Evolutionary conservation across 2,329 filamentous ascomycete species (phyloP).

Genomic region (Fusarium euwallaceae): DNA sequence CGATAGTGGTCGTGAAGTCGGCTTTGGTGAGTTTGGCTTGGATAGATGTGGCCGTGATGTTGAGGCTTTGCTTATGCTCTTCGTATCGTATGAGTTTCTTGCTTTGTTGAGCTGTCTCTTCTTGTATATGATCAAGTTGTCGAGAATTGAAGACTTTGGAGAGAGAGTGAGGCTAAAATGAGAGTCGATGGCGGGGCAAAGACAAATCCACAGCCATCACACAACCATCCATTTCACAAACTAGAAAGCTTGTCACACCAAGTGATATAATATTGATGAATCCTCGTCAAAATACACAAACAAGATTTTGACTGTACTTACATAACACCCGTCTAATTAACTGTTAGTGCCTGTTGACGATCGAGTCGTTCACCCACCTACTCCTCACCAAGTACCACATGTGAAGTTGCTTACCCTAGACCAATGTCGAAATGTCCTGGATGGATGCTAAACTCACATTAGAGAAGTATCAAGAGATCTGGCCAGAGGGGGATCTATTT

Average conservation of each 20-base stretch:
- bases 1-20: not conserved
- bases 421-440: not conserved
- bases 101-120: not conserved
- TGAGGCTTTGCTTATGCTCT: no score
- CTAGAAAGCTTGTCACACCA: not conserved
- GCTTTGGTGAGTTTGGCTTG: not conserved
- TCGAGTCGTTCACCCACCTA: not conserved
- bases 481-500: not conserved
- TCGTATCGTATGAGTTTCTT: not conserved
- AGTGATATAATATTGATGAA: not conserved
- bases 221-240: not conserved
- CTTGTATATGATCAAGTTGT: conserved; percentile 4
- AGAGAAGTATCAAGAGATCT: not conserved
- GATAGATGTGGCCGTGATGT: not conserved
- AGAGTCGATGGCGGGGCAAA: conserved; percentile 30
- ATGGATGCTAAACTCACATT: not conserved
- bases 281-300: not conserved
- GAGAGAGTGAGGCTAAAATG: conserved; percentile 34
- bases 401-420: not conserved
- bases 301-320: not conserved
- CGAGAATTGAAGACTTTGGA: not conserved
- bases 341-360: not conserved
- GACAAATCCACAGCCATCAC: conserved; percentile 4
- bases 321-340: not conserved
- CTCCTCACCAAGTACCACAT: not conserved